Conservation (phyloP, 2,329 filamentous ascomycete species). For the Scedosporium apiospermum region DNA sequence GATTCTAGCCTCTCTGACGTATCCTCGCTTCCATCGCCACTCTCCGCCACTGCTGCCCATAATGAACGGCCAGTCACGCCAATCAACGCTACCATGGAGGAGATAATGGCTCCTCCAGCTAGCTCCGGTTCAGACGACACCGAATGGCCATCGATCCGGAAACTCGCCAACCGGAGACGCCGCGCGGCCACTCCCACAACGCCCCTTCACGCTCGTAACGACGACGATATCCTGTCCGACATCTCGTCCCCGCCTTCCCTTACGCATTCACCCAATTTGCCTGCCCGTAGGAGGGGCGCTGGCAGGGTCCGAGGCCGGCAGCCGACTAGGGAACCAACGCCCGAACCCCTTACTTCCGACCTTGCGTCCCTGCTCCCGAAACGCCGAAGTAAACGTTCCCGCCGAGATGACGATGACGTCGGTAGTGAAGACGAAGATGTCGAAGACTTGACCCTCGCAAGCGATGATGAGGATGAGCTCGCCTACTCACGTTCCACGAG, state of each 20-base stretch:
- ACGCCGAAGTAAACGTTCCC: constrained; percentile 32
- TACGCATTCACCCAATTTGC: constrained; percentile 55
- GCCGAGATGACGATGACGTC: constrained; percentile 28
- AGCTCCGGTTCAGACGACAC: constrained; percentile 41
- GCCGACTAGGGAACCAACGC: constrained; percentile 22
- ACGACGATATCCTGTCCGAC: constrained; percentile 34
- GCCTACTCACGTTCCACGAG: constrained; percentile 29
- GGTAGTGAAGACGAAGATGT: constrained; percentile 34
- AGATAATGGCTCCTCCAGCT: constrained; percentile 43
- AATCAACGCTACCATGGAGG: constrained; percentile 28
- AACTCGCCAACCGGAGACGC: constrained; percentile 37
- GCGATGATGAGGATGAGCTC: constrained; percentile 47
- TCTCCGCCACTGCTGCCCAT: constrained; percentile 16
- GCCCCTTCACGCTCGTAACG: constrained; percentile 17
- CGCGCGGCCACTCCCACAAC: constrained; percentile 24
- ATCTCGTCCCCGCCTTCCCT: constrained; percentile 56
- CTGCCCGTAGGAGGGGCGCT: constrained; percentile 15
- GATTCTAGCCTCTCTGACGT: constrained; percentile 27
- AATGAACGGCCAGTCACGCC: constrained; percentile 30
- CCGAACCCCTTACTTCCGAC: constrained; percentile 41
- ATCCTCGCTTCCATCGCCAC: constrained; percentile 22
- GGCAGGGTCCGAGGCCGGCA: constrained; percentile 20
- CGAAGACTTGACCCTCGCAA: constrained; percentile 26
- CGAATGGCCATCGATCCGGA: constrained; percentile 42
- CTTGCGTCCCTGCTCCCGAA: constrained; percentile 45